Conservation (phyloP, 805 yeast genomes). For the Dipodascus albidus region DNA sequence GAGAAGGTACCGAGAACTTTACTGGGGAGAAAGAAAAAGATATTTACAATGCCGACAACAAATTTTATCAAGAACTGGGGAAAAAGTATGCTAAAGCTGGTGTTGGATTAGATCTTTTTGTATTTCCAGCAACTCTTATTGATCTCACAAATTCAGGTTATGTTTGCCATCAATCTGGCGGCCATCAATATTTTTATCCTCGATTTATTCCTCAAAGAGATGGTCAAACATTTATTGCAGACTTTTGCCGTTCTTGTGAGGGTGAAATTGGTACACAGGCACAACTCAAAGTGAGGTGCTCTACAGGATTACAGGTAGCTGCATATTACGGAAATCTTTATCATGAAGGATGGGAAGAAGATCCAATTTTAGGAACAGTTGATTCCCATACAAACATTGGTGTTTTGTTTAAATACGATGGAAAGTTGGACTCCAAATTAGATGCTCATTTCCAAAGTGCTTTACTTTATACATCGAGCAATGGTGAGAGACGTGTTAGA, state of each 20-base stretch:
- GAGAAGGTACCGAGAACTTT: slow-evolving; percentile 25
- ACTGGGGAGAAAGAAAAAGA: slow-evolving; percentile 35
- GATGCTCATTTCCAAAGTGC: slow-evolving; percentile 93
- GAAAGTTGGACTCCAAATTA: slow-evolving; percentile 50
- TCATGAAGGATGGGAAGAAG: slow-evolving; percentile 29
- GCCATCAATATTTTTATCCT: slow-evolving; percentile 51
- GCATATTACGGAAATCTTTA: slow-evolving; percentile 57
- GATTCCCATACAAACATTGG: slow-evolving; percentile 54
- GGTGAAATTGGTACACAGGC: slow-evolving; percentile 63
- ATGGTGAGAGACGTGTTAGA: slow-evolving; percentile 73
- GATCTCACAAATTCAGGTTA: slow-evolving; percentile 68
- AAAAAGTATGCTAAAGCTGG: slow-evolving; percentile 43
- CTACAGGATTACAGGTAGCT: slow-evolving; percentile 73
- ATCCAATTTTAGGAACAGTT: slow-evolving; percentile 61
- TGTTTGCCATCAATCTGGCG: slow-evolving; percentile 59
- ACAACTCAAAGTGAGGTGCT: slow-evolving; percentile 73
- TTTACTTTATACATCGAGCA: slow-evolving; percentile 63
- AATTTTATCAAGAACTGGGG: slow-evolving; percentile 50
- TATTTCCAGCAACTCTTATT: slow-evolving; percentile 49
- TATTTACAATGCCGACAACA: slow-evolving; percentile 46
- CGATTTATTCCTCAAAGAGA: slow-evolving; percentile 60
- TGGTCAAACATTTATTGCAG: slow-evolving; percentile 51
- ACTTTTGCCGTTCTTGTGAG: slow-evolving; percentile 35
- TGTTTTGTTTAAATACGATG: slow-evolving; percentile 67
- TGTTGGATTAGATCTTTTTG: slow-evolving; percentile 69